Evolutionary conservation across 371 early-diverging fungal genomes (phyloP).

Genomic region (Mucor mucedo): DNA sequence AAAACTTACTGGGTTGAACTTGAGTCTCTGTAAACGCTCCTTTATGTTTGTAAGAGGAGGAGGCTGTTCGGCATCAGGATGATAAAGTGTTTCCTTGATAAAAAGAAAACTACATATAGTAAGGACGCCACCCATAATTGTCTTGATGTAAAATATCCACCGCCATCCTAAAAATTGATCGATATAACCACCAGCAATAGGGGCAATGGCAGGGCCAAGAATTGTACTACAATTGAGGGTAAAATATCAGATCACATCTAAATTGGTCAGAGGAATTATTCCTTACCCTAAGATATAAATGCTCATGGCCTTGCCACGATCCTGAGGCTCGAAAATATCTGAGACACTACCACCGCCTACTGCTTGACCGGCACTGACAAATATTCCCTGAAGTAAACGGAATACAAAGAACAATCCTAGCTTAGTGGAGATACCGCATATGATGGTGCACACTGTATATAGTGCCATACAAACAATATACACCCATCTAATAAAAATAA

Average conservation of each 20-base stretch:
- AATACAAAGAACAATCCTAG: constrained; percentile 44
- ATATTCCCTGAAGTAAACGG: constrained; percentile 45
- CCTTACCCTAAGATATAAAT: constrained; percentile 42
- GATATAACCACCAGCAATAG: constrained; percentile 61
- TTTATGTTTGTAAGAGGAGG: constrained; percentile 4
- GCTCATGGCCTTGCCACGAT: constrained; percentile 48
- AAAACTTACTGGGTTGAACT: constrained; percentile 46
- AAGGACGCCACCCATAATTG: constrained; percentile 57
- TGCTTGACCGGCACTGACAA: constrained; percentile 42
- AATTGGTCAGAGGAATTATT: too few species aligned
- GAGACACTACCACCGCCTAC: constrained; percentile 49
- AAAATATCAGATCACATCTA: background rate
- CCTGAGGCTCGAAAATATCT: constrained; percentile 42
- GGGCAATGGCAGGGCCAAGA: constrained; percentile 60
- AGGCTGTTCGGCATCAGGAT: constrained; percentile 17
- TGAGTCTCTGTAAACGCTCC: constrained; percentile 26
- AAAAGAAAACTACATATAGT: constrained; percentile 45
- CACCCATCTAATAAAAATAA: constrained; percentile 10
- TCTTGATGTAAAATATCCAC: constrained; percentile 59
- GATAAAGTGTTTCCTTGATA: constrained; percentile 58
- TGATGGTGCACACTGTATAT: constrained; percentile 37
- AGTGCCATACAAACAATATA: constrained; percentile 13
- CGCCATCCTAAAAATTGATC: constrained; percentile 60
- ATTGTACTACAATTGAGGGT: constrained; percentile 36
- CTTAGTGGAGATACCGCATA: constrained; percentile 38